These are phyloP conservation scores for Eleusine indica DNA, from an alignment of 176 grass and related monocot species.

Conservation along the genomic window DNA sequence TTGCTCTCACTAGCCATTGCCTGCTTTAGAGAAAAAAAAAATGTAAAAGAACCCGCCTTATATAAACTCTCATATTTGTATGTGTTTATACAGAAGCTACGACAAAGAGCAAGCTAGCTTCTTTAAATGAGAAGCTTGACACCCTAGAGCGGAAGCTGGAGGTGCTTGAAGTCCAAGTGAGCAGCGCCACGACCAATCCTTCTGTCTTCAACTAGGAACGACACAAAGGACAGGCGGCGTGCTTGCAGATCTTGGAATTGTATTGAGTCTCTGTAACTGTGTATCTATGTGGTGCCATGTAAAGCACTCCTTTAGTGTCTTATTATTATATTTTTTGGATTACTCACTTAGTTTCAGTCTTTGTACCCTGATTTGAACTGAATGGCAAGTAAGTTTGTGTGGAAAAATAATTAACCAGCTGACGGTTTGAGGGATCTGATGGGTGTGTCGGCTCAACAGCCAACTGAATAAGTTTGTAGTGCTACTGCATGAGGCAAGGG, in stretches of 20 bases:
- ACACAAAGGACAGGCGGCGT: not conserved
- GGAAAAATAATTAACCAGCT: not conserved
- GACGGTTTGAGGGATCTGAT: not conserved
- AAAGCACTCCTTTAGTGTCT: not conserved
- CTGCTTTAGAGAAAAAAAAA: not conserved
- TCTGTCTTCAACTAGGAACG: slow-evolving; percentile 69
- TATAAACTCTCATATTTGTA: not conserved
- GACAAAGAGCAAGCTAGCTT: slow-evolving; percentile 90
- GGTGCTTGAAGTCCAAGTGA: slow-evolving; percentile 95
- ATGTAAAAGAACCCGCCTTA: not conserved
- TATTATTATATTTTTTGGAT: not conserved
- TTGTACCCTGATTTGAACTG: not conserved
- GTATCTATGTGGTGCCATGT: not conserved
- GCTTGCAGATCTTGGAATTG: not conserved
- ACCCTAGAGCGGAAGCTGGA: slow-evolving; percentile 82
- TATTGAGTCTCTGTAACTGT: not conserved
- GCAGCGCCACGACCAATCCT: slow-evolving; percentile 93
- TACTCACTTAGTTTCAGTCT: not conserved
- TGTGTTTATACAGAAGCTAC: slow-evolving; percentile 62
- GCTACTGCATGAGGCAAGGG: not conserved
- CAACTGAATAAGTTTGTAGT: not conserved
- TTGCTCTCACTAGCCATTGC: not conserved
- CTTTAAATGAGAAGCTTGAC: slow-evolving; percentile 89
- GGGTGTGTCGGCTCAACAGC: not conserved
- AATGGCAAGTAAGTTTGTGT: not conserved